A percentile compares a stretch with the other conserved stretches of the same genome.
Conservation (phyloP, 768 basidiomycete genomes). For the Porphyrellus cyaneotinctus region DNA sequence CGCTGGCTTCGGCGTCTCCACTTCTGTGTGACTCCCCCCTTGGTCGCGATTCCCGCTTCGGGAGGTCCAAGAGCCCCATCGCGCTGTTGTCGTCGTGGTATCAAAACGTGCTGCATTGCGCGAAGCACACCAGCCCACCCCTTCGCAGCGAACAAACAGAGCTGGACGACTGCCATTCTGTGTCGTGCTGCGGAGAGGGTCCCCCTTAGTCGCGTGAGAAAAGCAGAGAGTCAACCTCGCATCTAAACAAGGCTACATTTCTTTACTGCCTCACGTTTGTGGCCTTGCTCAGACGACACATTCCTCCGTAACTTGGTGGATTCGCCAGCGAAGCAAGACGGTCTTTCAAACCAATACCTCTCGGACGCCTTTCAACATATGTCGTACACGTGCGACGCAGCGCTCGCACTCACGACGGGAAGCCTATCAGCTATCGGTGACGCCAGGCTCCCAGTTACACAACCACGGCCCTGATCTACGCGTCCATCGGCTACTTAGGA, state of each 20-base stretch:
- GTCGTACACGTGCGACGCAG: conserved; percentile 16
- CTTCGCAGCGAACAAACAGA: neutral
- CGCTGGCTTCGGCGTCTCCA: conserved; percentile 13
- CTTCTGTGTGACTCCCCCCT: conserved; percentile 9
- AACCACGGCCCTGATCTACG: conserved; percentile 18
- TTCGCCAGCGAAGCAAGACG: conserved; percentile 7
- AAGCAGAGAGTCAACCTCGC: neutral
- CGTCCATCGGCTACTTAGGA: neutral
- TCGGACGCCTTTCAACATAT: conserved; percentile 10
- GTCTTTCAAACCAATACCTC: neutral
- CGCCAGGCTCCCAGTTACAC: neutral
- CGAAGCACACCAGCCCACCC: conserved; percentile 1
- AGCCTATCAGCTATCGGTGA: neutral
- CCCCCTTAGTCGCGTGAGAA: conserved; percentile 12
- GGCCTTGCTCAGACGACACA: neutral
- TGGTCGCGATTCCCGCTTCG: conserved; percentile 3
- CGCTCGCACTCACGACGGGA: neutral
- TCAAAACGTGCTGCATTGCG: conserved; percentile 16
- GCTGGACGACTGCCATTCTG: conserved; percentile 11
- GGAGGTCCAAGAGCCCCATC: conserved; percentile 4
- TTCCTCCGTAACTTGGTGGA: neutral
- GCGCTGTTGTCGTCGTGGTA: conserved; percentile 5
- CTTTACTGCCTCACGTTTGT: conserved; percentile 3
- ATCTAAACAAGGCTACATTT: neutral
- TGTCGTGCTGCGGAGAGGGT: neutral